Conservation (phyloP, 768 basidiomycete genomes). For the Boletales sp. region DNA sequence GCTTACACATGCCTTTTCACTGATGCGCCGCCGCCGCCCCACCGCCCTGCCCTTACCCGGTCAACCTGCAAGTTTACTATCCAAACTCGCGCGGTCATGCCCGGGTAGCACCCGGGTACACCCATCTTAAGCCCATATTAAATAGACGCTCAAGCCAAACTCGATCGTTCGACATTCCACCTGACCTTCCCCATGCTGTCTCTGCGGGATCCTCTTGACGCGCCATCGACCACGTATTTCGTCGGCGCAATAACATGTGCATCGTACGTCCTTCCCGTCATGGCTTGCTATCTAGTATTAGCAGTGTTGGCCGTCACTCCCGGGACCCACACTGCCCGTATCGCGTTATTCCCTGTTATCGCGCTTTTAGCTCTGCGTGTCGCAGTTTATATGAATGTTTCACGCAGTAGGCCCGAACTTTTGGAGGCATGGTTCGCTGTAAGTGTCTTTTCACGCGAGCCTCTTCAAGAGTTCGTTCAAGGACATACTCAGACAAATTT, state of each 20-base stretch:
- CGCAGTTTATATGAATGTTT: constrained; percentile 16
- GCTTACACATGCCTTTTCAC: too few relatives aligned
- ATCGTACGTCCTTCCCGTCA: constrained; percentile 38
- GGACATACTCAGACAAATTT: not conserved
- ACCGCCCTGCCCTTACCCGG: too few relatives aligned
- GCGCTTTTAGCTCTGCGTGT: constrained; percentile 41
- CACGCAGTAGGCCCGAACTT: not conserved
- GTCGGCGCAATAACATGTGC: constrained; percentile 33
- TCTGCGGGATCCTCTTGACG: constrained; percentile 1
- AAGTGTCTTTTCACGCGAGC: not conserved
- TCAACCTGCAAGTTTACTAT: too few relatives aligned
- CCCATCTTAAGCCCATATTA: too few relatives aligned
- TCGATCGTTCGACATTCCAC: too few relatives aligned
- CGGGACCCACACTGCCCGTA: constrained; percentile 38
- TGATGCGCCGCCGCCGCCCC: too few relatives aligned
- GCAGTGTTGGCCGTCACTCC: constrained; percentile 49
- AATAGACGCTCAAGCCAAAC: too few relatives aligned
- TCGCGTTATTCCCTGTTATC: constrained; percentile 46
- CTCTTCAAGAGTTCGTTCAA: too few relatives aligned
- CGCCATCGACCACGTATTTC: constrained; percentile 15
- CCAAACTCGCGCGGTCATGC: too few relatives aligned
- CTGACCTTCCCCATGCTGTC: not conserved
- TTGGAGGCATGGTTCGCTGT: constrained; percentile 12
- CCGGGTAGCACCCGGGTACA: too few relatives aligned
- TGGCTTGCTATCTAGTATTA: constrained; percentile 43